Conservation (phyloP, 2,329 filamentous ascomycete genomes). For the Furcasterigmium furcatum region DNA sequence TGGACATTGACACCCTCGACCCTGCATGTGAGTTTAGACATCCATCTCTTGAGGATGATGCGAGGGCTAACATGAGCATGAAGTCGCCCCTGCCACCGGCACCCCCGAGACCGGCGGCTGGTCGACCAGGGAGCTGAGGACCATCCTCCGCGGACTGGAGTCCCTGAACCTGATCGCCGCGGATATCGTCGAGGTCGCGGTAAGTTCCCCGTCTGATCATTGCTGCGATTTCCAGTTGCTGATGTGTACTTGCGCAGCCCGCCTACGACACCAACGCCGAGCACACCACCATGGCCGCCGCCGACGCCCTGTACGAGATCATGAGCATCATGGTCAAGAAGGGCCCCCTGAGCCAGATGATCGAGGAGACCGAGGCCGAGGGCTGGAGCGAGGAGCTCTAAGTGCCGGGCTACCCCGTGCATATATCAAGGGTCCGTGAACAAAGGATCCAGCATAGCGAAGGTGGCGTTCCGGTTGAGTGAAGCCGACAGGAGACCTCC, state of each 20-base stretch:
- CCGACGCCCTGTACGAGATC: conserved; percentile 70
- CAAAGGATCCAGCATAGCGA: too few species aligned
- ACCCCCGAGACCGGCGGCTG: conserved; percentile 76
- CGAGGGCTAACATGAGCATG: not conserved
- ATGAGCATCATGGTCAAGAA: conserved; percentile 82
- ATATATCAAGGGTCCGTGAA: too few species aligned
- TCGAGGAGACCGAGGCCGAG: not conserved
- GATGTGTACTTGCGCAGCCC: conserved; percentile 29
- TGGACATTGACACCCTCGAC: conserved; percentile 87
- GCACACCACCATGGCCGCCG: conserved; percentile 70
- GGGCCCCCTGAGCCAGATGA: conserved; percentile 56
- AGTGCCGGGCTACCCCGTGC: not conserved
- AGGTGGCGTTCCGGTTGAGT: not conserved
- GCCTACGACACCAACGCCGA: conserved; percentile 73
- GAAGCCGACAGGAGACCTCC: too few species aligned
- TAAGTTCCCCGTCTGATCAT: conserved; percentile 19
- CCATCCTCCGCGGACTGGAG: conserved; percentile 67
- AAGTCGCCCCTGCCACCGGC: conserved; percentile 66
- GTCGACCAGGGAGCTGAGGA: conserved; percentile 70
- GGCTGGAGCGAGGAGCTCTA: not conserved
- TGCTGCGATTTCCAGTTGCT: not conserved
- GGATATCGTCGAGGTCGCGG: conserved; percentile 71
- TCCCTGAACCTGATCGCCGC: conserved; percentile 66
- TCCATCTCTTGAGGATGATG: too few species aligned
- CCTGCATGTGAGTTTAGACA: conserved; percentile 60